phyloP scores from a whole-genome alignment of 495 filamentous ascomycete genomes.

The Opeltia flavorubescens region DNA sequence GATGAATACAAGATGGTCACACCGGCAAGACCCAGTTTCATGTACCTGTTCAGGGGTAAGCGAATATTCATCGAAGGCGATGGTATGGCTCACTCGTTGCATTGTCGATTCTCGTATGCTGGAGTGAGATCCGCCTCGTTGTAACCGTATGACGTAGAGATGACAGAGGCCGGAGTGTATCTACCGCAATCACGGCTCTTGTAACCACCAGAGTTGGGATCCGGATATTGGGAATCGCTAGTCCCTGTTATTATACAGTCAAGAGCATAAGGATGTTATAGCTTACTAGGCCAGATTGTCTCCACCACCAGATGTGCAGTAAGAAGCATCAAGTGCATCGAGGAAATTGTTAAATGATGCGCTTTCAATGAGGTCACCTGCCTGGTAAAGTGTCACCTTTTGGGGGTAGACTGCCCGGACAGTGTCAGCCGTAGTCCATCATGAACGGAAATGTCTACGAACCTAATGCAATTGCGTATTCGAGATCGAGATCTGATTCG shows the following conservation, averaged over 20 bases:
- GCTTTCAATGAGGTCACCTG: conserved; percentile 19
- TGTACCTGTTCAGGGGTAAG: background rate
- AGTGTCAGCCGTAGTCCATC: background rate
- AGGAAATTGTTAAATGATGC: conserved; percentile 31
- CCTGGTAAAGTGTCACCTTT: conserved; percentile 26
- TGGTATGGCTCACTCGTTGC: conserved; percentile 19
- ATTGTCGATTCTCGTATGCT: conserved; percentile 25
- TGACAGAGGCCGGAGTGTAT: conserved; percentile 29
- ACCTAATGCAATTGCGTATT: conserved; percentile 21
- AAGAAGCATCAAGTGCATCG: conserved; percentile 27
- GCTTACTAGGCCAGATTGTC: conserved; percentile 18
- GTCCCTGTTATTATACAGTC: background rate
- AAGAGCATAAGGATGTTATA: background rate
- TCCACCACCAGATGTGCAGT: conserved; percentile 27
- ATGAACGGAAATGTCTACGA: background rate
- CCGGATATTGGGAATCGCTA: conserved; percentile 26
- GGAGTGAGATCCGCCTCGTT: conserved; percentile 24
- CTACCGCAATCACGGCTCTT: conserved; percentile 28
- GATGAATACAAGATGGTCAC: conserved; percentile 25
- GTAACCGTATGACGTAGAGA: conserved; percentile 31
- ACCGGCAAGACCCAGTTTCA: conserved; percentile 34
- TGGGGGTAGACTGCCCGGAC: conserved; percentile 24
- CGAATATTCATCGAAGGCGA: background rate
- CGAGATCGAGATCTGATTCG: conserved; percentile 20
- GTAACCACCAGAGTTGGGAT: conserved; percentile 26